These are phyloP conservation scores for Pichia sp. DNA, from an alignment of 1,139 yeast genomes.

Conservation along the genomic window DNA sequence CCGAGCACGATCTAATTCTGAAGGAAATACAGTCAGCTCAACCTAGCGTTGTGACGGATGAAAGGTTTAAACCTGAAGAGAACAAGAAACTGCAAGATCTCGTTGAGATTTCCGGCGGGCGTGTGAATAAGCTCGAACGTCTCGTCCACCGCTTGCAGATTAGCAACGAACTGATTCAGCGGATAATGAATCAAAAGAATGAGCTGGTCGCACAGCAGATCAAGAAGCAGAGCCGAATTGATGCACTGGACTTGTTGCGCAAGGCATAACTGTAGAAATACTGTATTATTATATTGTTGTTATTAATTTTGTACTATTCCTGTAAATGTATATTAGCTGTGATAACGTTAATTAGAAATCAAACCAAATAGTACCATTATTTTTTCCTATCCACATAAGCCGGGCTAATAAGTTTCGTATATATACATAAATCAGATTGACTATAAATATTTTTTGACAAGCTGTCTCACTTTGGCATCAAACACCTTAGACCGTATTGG, in stretches of 20 bases:
- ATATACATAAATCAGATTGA: background rate
- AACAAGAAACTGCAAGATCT: background rate
- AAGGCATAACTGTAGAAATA: constrained; percentile 17
- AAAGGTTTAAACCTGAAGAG: background rate
- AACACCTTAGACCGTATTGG: constrained; percentile 72
- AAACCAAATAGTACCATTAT: background rate
- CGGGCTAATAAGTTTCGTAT: background rate
- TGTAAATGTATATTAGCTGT: background rate
- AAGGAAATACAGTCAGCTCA: background rate
- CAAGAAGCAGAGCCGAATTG: constrained; percentile 19
- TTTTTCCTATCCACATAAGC: background rate
- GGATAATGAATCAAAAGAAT: constrained; percentile 7
- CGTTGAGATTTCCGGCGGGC: background rate
- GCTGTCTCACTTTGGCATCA: constrained; percentile 64
- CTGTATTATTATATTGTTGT: background rate
- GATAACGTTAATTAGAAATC: background rate
- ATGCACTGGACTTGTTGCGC: constrained; percentile 27
- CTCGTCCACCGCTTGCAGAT: constrained; percentile 7
- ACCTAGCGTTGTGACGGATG: background rate
- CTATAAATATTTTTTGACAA: constrained; percentile 74
- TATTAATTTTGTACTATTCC: background rate
- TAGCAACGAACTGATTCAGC: constrained; percentile 7
- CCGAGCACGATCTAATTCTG: constrained; percentile 2
- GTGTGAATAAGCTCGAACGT: constrained; percentile 9
- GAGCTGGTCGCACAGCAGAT: constrained; percentile 14